Evolutionary conservation across 306 rosid species (phyloP), one percentile per base, ranked within the genome.

Genomic region (Castanopsis chinensis): DNA sequence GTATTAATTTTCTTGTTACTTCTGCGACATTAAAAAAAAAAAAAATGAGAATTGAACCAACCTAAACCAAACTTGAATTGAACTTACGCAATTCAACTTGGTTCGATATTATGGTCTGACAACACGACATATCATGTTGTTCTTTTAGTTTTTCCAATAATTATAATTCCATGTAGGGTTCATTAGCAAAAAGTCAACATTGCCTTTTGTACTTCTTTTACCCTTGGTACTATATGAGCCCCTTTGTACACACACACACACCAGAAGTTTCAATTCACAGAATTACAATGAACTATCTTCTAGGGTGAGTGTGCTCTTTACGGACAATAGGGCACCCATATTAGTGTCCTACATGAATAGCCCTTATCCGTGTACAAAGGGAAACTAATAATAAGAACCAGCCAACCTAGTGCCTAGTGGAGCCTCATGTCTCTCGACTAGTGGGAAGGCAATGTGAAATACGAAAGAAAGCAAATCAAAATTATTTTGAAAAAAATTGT

Each of bases 341-440:
- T 49, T 49, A 49, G 53, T 49, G 17, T 49, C 53, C 53, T 11
- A 9, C 64, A 58, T 58, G 28, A 58, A 58, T 11, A 6, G 32
- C 5, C 65, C 73, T 60, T 73, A 77, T 56, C 65, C 33, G 15
- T 19, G 80, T 13, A 72, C 72, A 78, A 56, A 64, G 76, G 61
- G 72, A 76, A 78, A 59, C 45, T 37, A 83, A 64, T 75, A 75
- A 77, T 72, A 71, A 73, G 58, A 78, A 74, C 73, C 79, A 71
- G 82, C 85, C 86, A 85, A 85, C 54, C 81, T 82, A 75, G 83
- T 78, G 86, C 84, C 81, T 65, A 79, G 78, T 78, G 81, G 79
- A 76, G 81, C 83, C 80, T 82, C 67, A 37, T 78, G 75, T 81
- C 75, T 82, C 69, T 77, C 65, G 70, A 59, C 52, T 55, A 28